Percentiles rank a stretch among this genome's conserved stretches.
Evolutionary conservation across 495 filamentous ascomycete species (phyloP).

Genomic region (Ascobolus immersus): DNA sequence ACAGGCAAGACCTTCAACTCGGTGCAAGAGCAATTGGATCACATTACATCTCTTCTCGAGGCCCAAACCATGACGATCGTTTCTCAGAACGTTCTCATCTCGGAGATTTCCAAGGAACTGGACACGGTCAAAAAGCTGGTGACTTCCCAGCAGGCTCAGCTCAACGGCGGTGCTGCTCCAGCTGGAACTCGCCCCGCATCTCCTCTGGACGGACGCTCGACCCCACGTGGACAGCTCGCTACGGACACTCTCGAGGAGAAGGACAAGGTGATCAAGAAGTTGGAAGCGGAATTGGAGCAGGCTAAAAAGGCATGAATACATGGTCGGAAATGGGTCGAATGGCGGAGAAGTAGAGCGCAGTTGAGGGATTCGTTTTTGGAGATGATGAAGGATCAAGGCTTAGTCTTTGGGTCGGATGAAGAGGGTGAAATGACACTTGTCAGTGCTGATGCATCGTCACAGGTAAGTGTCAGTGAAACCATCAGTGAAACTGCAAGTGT

Average conservation of each 20-base stretch:
- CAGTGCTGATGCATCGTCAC: neutral
- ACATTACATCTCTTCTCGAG: constrained; percentile 41
- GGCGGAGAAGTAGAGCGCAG: neutral
- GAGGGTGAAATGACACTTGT: neutral
- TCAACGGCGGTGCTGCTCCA: no score
- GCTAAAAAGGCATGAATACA: no score
- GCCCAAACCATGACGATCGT: constrained; percentile 35
- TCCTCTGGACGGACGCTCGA: no score
- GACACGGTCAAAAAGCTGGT: constrained; percentile 42
- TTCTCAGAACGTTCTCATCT: constrained; percentile 36
- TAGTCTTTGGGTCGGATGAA: neutral
- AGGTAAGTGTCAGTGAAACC: neutral
- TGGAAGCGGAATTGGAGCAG: constrained; percentile 43
- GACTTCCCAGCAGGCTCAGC: constrained; percentile 17
- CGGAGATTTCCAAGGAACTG: constrained; percentile 37
- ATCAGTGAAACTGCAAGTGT: neutral
- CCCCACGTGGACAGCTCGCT: no score
- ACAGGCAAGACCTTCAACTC: constrained; percentile 13
- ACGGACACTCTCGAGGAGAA: no score
- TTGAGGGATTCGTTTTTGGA: neutral
- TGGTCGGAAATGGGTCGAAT: constrained; percentile 15
- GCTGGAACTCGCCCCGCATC: no score
- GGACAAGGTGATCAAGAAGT: constrained; percentile 40
- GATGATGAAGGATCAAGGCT: neutral
- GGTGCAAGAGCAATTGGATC: constrained; percentile 17